Base-by-base conservation (phyloP, 352 stramenopile genomes). In the Plasmopara viticola region DNA sequence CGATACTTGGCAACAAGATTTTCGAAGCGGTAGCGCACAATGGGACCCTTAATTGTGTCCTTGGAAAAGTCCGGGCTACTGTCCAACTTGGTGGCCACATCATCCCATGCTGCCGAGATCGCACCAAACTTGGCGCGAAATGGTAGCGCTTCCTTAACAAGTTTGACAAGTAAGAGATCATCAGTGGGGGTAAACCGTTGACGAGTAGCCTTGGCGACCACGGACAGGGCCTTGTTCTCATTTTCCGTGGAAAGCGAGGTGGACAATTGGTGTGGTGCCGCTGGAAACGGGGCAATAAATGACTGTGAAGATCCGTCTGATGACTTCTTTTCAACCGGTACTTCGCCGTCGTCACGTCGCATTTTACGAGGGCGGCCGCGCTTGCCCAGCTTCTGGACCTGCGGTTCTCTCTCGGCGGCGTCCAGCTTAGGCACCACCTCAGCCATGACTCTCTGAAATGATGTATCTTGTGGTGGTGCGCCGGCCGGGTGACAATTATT, bases 21-120 rank as follows among this genome's bases (percentile, higher is more conserved):
- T 34, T 71, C 58, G 38, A 71, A 71, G 20, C 63, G 63, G 40
- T 71, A 71, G 43, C 63, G 63, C 34, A 71, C 63, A 8, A 68
- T 67, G 1, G 58, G 57, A 15, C 63, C 63, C 30, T 71, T 67
- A 15, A 71, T 55, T 34, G 48, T 53, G 53, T 68, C 51, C 51
- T 71, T 71, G 13, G 54, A 62, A 44, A 71, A 71, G 6, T 62
- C 58, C 0, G 53, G 51, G 12, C 46, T 55, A 14, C 40, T 60
- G 39, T 65, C 51, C 31, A 71, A 40, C 31, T 60, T 67, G 28
- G 35, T 41, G 13, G 63, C 63, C 50, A 71, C 63, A 17, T 71
- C 54, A 43, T 71, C 60, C 63, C 63, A 71, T 10, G 53, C 63
- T 6, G 54, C 20, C 9, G 58, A 71, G 52, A 71, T 71, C 12